Evolutionary conservation across 1,284 basidiomycete genomes (phyloP), one percentile per base, ranked within the genome.

Genomic region (Apiotrichum domesticum): DNA sequence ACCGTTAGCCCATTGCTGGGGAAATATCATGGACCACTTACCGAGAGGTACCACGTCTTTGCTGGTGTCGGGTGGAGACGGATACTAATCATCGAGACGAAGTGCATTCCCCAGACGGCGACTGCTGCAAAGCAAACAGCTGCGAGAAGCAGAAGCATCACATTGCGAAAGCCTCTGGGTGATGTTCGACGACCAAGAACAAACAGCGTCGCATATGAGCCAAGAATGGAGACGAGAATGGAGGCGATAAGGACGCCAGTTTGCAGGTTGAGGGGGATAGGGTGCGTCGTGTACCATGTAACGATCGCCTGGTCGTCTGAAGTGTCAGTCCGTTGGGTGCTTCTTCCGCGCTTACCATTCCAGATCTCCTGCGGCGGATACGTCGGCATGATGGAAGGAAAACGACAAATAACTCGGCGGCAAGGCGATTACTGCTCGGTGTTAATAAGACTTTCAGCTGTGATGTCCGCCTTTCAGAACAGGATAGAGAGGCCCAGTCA

Each of bases 51-150:
- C 78, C 79, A 80, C 15, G 65, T 70, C 35, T 6, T 15, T 14
- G 6, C 9, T 34, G 41, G 58, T 37, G 41, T 66, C 57, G 14
- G 50, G 7, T n/a, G 40, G 13, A 80, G 72, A 35, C 72, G 66
- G 54, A 79, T 71, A 68, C 76, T 73, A 61, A 72, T 71, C 74
- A 78, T 77, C 55, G 77, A 76, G 65, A 80, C 78, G 57, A 80
- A 80, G 70, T 80, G 79, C 78, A 77, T 77, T 33, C 70, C 72
- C 76, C 74, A 79, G 11, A 77, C 88, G 64, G 86, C 89, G 65
- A 91, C 89, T 21, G 89, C 90, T 47, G 90, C 89, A 82, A 93
- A 94, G 56, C 90, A 88, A 49, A 84, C 81, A 35, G 90, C 92
- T 10, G 85, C 79, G 51, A 82, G 81, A 52, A 72, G 57, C 47